Base-by-base conservation (phyloP, 106 monocot genomes). In the Dioscorea alata region DNA sequence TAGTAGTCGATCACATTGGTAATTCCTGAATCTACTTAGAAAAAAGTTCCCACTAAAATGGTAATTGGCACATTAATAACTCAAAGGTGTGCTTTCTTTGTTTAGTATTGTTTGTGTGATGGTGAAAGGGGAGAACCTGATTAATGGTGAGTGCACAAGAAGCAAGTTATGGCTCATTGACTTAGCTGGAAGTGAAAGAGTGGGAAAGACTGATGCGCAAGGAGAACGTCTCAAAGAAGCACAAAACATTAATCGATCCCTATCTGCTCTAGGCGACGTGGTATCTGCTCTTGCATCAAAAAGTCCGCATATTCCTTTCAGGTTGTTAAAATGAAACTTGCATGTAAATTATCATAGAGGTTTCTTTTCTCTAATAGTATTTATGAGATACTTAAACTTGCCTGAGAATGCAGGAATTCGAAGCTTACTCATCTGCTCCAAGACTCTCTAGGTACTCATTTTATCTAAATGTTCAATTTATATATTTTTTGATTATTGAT, bases 1-100 rank as follows among this genome's bases (percentile, higher is more conserved):
- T 64, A 95, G 94, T 52, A 95, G 94, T 63, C 78, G 94, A 73
- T 95, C 94, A 65, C 94, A 91, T 71, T 95, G 94, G 94, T 94
- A 23, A 66, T 1, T 24, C 12, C 51, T 49, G 10, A 21, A 24
- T 20, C 63, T 25, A 51, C 25, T 23, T 71, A 21, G 12, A 20
- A 28, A 28, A 28, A 28, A 28, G 2, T 28, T 28, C 28, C 6
- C 15, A 22, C 20, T 59, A 9, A 23, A 19, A 22, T 59, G 2
- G 59, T 22, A 19, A 3, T 23, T 20, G 23, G 0, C 13, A 31
- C 31, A 18, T 31, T 34, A 71, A 71, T 24, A 22, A 59, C 17
- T 18, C 14, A 23, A 42, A 16, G 15, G 15, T 19, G 3, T 59
- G 20, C 59, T 60, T 28, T 15, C 42, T 10, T 70, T 35, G 49